Evolutionary conservation across 2,329 filamentous ascomycete species (phyloP), one percentile per base, ranked within the genome.

Genomic region (Claviceps africana): DNA sequence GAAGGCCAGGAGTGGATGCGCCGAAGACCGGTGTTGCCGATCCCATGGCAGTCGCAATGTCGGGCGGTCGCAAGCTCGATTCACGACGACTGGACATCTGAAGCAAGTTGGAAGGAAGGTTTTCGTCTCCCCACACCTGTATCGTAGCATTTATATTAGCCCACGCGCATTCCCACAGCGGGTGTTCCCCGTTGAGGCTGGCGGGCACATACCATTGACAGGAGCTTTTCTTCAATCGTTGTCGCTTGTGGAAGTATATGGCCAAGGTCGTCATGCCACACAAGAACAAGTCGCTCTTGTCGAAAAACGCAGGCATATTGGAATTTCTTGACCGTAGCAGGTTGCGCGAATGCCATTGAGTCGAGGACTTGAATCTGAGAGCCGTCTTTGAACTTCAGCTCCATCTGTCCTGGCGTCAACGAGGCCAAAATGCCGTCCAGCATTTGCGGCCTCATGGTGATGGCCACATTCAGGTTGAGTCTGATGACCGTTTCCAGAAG

Each of bases 371-470:
- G 72, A 4, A 74, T 62, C 50, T 70, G 66, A 43, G 68, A 72
- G 4, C 72, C 71, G 49, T 66, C 64, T 39, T 64, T 65, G 53
- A 72, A 64, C 43, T 64, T 61, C 30, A 76, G 60, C 55, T 74
- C 71, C 0, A 63, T 68, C 51, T 74, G 70, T 35, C 63, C 62
- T 7, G 66, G 63, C 8, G 66, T 54, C 25, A 76, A 55, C 0
- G 64, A 64, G n/a, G 65, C 61, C 54, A 74, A 65, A 37, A 76
- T 70, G 17, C 69, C 69, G 21, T 69, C 65, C 30, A 72, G 71
- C 52, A 72, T 72, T 46, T 73, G 67, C 1, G 71, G 71, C 10
- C 67, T 69, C 70, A 77, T 73, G 10, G 74, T 76, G 53, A 75
- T 65, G 15, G 71, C 72, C 35, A 74, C 71, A 17, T 66, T 63